phyloP scores from a whole-genome alignment of 495 filamentous ascomycete species.

The Hypoxylon fragiforme region DNA sequence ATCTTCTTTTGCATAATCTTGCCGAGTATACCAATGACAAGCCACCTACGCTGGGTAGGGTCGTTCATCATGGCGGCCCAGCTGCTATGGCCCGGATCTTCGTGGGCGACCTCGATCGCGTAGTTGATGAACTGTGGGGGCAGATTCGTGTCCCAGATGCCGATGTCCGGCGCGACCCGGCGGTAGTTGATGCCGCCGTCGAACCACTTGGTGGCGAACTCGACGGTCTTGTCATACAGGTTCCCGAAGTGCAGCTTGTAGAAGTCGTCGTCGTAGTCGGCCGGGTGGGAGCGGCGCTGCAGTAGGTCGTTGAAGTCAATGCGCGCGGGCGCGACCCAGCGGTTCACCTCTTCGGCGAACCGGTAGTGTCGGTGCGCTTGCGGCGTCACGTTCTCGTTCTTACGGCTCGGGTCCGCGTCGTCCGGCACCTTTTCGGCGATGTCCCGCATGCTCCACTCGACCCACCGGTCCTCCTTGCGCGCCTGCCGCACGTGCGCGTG shows the following conservation, averaged over 20 bases:
- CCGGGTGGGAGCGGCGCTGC: slow-evolving; percentile 9
- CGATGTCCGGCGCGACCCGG: not conserved
- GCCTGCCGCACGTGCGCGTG: slow-evolving; percentile 15
- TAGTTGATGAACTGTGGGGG: slow-evolving; percentile 42
- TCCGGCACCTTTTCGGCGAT: not conserved
- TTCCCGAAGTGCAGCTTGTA: slow-evolving; percentile 18
- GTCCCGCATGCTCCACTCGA: slow-evolving; percentile 20
- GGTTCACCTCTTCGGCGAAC: not conserved
- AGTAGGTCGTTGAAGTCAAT: slow-evolving; percentile 27
- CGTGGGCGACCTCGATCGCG: slow-evolving; percentile 38
- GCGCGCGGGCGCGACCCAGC: slow-evolving; percentile 24
- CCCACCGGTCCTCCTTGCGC: slow-evolving; percentile 13
- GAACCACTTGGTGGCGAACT: slow-evolving; percentile 28
- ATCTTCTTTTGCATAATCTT: slow-evolving; percentile 48
- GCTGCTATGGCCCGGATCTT: slow-evolving; percentile 40
- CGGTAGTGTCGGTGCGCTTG: not conserved
- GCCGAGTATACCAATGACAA: slow-evolving; percentile 46
- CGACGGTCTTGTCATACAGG: slow-evolving; percentile 19
- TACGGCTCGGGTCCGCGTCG: not conserved
- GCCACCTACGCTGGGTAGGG: slow-evolving; percentile 39
- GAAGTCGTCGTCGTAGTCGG: slow-evolving; percentile 32
- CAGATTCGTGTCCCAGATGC: slow-evolving; percentile 25
- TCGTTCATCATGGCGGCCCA: slow-evolving; percentile 48
- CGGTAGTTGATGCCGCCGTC: slow-evolving; percentile 10
- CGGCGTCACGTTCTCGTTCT: not conserved